Base-by-base conservation (phyloP, 768 basidiomycete genomes). In the Leccinum imitatum region DNA sequence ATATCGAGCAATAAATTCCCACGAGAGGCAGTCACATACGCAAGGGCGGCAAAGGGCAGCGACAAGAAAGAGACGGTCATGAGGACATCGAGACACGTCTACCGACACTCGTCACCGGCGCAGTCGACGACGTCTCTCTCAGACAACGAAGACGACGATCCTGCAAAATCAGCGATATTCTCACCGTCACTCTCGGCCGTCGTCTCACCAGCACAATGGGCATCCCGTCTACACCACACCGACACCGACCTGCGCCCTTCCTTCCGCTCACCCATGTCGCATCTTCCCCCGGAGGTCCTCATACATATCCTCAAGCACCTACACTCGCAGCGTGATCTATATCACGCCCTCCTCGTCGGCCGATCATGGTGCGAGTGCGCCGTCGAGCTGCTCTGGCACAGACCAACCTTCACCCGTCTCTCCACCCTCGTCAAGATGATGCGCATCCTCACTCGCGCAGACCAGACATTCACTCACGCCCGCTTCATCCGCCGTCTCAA, bases 341-440 rank as follows among this genome's bases (percentile, higher is more conserved):
- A 89, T 63, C 78, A 80, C 63, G 82, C 85, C 44, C 81, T 95
- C 61, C 85, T 89, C 58, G 95, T 98, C 27, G 94, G 87, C 19
- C 87, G 92, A 59, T 82, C 86, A 27, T 99, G 96, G 95, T 98
- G 94, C 80, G 90, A 95, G 71, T 97, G 94, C 74, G 87, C 93
- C 31, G 94, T 95, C 47, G 93, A 98, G 73, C 82, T 98, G 21
- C 81, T 98, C 23, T 99, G 95, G 95, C 89, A 94, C 74, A 90
- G 91, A 68, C 95, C 95, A 19, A 79, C 80, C 56, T 86, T 98
- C 70, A 78, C 85, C 25, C 84, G 84, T 59, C 79, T 85, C 58
- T 76, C 81, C 57, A 87, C 89, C 39, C 83, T 97, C 56, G 80
- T 87, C 69, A 87, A 87, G 74, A 88, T 98, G 84, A 83, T 91